Conservation (phyloP, 495 filamentous ascomycete species). For the Penicillium soppii region DNA sequence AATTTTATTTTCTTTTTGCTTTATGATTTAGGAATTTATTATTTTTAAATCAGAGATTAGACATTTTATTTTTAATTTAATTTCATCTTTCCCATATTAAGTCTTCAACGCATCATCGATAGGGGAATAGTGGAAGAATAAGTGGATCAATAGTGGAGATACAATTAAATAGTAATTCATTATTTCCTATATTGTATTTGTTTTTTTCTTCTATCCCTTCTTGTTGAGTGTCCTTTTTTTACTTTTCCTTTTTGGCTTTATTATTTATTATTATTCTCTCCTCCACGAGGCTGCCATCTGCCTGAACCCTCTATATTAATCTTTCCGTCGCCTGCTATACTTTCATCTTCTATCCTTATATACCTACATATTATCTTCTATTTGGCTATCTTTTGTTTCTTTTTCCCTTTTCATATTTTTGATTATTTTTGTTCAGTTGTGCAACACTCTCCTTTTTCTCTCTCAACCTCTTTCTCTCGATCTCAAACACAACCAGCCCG, state of each 20-base stretch:
- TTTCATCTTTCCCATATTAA: no score
- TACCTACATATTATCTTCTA: not conserved
- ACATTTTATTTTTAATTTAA: no score
- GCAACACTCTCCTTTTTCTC: slow-evolving; percentile 5
- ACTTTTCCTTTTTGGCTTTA: no score
- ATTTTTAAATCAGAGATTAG: no score
- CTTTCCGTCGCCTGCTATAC: slow-evolving; percentile 15
- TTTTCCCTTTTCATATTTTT: not conserved
- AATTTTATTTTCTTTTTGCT: slow-evolving; percentile 2
- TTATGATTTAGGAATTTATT: not conserved
- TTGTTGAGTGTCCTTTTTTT: not conserved
- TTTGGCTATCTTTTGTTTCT: not conserved
- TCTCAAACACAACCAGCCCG: slow-evolving; percentile 6
- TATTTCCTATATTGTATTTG: not conserved
- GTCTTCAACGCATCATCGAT: slow-evolving; percentile 4
- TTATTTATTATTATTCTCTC: slow-evolving; percentile 1
- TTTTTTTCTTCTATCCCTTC: not conserved
- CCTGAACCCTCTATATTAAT: slow-evolving; percentile 13
- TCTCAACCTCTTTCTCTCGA: not conserved
- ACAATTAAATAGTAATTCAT: no score
- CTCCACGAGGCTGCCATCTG: slow-evolving; percentile 15
- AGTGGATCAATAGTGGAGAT: no score
- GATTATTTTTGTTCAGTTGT: not conserved
- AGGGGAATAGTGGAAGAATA: no score
- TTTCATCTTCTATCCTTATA: slow-evolving; percentile 13